phyloP scores from a whole-genome alignment of 768 basidiomycete species.

The Kondoa subrosea region DNA sequence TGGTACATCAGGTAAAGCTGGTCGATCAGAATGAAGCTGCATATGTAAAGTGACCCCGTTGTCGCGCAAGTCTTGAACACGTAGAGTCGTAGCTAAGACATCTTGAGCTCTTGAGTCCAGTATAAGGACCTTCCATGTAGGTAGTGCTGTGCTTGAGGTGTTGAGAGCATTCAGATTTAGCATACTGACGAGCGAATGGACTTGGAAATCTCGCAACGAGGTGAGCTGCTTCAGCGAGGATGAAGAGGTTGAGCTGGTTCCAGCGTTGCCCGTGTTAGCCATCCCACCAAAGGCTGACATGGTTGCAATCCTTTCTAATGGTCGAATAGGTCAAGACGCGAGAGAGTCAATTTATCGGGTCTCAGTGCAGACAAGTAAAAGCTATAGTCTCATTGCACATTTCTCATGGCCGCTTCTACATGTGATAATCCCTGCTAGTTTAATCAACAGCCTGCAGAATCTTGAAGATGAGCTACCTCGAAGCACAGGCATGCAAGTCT shows the following conservation, averaged over 20 bases:
- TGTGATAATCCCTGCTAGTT: too few relatives aligned
- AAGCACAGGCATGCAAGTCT: too few relatives aligned
- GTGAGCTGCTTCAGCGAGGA: background rate
- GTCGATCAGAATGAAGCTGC: constrained; percentile 81
- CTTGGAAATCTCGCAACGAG: constrained; percentile 73
- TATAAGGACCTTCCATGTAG: constrained; percentile 91
- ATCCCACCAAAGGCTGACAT: background rate
- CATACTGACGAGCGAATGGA: constrained; percentile 60
- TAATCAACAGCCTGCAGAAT: too few relatives aligned
- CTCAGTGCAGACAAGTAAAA: too few relatives aligned
- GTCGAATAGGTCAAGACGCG: background rate
- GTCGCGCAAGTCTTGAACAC: constrained; percentile 90
- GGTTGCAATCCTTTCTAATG: background rate
- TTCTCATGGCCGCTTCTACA: too few relatives aligned
- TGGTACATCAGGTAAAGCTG: constrained; percentile 82
- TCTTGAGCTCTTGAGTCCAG: constrained; percentile 93
- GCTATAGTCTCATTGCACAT: too few relatives aligned
- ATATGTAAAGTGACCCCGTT: constrained; percentile 95
- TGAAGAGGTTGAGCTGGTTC: background rate
- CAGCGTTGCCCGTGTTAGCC: background rate
- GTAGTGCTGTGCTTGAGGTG: constrained; percentile 36
- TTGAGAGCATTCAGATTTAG: constrained; percentile 56
- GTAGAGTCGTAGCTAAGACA: constrained; percentile 79
- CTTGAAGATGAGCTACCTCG: too few relatives aligned
- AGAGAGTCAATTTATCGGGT: background rate